A percentile compares a stretch with the other conserved stretches of the same genome.
Conservation (phyloP, 345 rosid species). For the Corymbia maculata region DNA sequence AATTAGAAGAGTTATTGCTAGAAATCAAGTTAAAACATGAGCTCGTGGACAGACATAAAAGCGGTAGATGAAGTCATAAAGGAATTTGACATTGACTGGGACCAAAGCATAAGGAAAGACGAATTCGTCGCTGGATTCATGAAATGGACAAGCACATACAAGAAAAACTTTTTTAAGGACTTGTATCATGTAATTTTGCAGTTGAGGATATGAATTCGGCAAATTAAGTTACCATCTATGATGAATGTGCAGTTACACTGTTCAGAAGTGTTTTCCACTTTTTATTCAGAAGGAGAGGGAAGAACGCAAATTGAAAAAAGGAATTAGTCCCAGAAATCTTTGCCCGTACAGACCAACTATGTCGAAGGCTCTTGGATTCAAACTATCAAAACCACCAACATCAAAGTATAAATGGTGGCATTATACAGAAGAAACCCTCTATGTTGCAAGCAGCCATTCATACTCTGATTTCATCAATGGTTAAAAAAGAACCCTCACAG, state of each 20-base stretch:
- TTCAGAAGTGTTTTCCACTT: background rate
- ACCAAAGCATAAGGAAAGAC: conserved; percentile 9
- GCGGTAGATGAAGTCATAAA: background rate
- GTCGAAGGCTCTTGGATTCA: background rate
- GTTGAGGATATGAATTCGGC: background rate
- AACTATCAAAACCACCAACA: background rate
- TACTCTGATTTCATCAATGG: background rate
- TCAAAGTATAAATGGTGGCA: background rate
- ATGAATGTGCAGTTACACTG: background rate
- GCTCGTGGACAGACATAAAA: background rate
- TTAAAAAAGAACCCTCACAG: background rate
- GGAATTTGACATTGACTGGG: conserved; percentile 13
- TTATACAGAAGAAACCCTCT: background rate
- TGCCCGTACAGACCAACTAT: background rate
- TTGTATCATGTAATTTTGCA: background rate
- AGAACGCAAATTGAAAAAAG: conserved; percentile 8
- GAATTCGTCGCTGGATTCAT: conserved; percentile 14
- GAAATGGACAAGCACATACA: background rate
- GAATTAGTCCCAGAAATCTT: conserved; percentile 6
- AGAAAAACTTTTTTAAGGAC: background rate
- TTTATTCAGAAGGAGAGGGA: conserved; percentile 12
- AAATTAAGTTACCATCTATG: background rate
- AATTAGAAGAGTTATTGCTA: background rate
- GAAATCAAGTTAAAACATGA: too few species aligned
- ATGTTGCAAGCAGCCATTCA: background rate